Evolutionary conservation across 768 basidiomycete species (phyloP).

Genomic region (Leccinum obscurum): DNA sequence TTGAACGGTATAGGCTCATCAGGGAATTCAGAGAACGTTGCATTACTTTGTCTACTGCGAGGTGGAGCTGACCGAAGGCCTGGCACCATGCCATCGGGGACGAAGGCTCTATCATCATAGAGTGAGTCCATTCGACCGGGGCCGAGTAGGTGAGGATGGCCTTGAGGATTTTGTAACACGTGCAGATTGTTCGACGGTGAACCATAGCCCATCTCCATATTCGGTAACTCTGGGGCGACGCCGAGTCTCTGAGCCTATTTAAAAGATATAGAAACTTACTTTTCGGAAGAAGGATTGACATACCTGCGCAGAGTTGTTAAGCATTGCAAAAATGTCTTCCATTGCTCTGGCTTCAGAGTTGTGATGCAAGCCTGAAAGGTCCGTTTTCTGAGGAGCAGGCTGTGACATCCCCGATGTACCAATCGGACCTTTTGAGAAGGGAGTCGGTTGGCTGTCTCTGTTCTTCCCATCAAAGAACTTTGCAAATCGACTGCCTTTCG

Average conservation of each 20-base stretch:
- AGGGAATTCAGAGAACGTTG: constrained; percentile 55
- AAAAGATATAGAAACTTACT: constrained; percentile 9
- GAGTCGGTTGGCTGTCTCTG: constrained; percentile 40
- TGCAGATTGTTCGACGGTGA: constrained; percentile 35
- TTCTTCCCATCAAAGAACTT: constrained; percentile 83
- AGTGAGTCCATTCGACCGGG: constrained; percentile 60
- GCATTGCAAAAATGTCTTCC: constrained; percentile 81
- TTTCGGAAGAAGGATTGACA: constrained; percentile 1
- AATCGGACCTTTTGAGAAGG: constrained; percentile 39
- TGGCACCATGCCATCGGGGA: constrained; percentile 85
- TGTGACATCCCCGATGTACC: constrained; percentile 46
- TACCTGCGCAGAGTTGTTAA: constrained; percentile 76
- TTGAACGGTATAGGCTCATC: constrained; percentile 68
- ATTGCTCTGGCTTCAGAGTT: constrained; percentile 59
- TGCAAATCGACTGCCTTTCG: constrained; percentile 81
- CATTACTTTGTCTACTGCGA: constrained; percentile 55
- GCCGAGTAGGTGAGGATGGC: constrained; percentile 39
- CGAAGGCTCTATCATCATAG: constrained; percentile 77
- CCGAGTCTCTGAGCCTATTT: constrained; percentile 32
- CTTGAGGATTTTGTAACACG: constrained; percentile 42
- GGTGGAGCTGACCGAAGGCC: constrained; percentile 70
- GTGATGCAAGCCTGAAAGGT: constrained; percentile 38
- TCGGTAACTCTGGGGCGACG: constrained; percentile 24
- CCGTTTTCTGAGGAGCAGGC: constrained; percentile 48
- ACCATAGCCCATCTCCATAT: constrained; percentile 27